Conservation (phyloP, 169 alveolate species). For the Plasmodium falciparum region DNA sequence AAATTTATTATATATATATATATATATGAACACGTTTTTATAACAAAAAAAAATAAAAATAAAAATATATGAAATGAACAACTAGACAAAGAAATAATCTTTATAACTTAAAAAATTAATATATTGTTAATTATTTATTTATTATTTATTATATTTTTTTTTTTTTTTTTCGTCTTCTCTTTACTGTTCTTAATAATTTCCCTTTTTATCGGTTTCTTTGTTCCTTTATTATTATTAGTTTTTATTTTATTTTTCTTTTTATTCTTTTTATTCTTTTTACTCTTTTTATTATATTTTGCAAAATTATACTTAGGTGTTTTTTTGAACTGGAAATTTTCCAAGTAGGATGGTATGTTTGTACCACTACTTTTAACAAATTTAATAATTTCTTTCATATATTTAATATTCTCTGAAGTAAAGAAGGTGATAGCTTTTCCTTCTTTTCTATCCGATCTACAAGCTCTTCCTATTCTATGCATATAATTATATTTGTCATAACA, state of each 20-base stretch:
- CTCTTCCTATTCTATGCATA: conserved; percentile 98
- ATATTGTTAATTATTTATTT: background rate
- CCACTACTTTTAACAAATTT: conserved; percentile 64
- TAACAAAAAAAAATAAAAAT: too few species aligned
- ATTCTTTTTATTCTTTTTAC: conserved; percentile 7
- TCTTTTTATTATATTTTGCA: background rate
- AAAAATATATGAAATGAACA: too few species aligned
- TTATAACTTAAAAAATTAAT: too few species aligned
- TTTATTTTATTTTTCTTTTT: conserved; percentile 4
- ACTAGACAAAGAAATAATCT: too few species aligned
- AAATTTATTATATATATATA: too few species aligned
- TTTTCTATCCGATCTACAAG: conserved; percentile 97
- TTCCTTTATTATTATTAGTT: background rate
- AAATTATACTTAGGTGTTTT: background rate
- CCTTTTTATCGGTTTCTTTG: background rate
- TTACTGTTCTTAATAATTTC: background rate
- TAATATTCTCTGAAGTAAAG: conserved; percentile 28
- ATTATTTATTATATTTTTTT: background rate
- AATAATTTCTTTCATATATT: conserved; percentile 51
- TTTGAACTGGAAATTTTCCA: conserved; percentile 19
- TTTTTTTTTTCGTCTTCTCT: background rate
- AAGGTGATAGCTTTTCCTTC: conserved; percentile 86
- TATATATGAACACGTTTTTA: too few species aligned
- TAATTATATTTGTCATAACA: conserved; percentile 95
- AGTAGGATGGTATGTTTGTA: conserved; percentile 26